These are phyloP conservation scores for Globisporangium okanoganense DNA, from an alignment of 352 stramenopile species.

Conservation along the genomic window DNA sequence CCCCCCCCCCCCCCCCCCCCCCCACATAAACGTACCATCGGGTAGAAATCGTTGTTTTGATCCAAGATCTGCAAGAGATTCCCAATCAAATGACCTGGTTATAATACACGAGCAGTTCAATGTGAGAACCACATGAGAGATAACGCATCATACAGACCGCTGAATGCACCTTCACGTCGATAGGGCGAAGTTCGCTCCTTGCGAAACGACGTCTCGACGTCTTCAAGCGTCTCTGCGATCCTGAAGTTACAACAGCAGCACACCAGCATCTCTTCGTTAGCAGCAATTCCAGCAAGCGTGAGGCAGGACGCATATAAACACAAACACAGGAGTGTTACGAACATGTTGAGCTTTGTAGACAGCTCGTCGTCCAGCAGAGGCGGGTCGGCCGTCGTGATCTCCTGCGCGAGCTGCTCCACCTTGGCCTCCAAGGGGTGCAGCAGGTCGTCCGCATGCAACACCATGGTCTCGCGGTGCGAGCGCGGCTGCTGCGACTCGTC, in stretches of 20 bases:
- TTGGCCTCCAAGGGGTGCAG: constrained; percentile 52
- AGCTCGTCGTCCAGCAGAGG: constrained; percentile 57
- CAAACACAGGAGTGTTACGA: constrained; percentile 11
- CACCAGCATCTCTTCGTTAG: constrained; percentile 4
- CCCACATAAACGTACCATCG: constrained; percentile 63
- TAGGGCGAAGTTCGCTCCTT: constrained; percentile 72
- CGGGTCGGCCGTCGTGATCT: constrained; percentile 44
- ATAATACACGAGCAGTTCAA: background rate
- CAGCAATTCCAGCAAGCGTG: background rate
- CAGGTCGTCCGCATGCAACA: constrained; percentile 35
- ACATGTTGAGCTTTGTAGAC: constrained; percentile 76
- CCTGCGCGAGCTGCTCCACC: constrained; percentile 63
- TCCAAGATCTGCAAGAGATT: constrained; percentile 76
- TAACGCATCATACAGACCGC: background rate
- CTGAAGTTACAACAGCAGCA: constrained; percentile 18
- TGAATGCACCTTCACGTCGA: constrained; percentile 53
- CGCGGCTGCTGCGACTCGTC: constrained; percentile 11
- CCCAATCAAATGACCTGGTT: constrained; percentile 68
- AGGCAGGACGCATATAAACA: background rate
- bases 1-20: too few relatives aligned
- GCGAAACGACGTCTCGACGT: constrained; percentile 71
- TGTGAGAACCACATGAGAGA: background rate
- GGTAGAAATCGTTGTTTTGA: constrained; percentile 80
- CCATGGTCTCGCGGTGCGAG: constrained; percentile 24
- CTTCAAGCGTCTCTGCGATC: constrained; percentile 73